Percentiles rank a stretch among this genome's conserved stretches.
phyloP scores from a whole-genome alignment of 176 grass and related monocot species.

The Lolium perenne region DNA sequence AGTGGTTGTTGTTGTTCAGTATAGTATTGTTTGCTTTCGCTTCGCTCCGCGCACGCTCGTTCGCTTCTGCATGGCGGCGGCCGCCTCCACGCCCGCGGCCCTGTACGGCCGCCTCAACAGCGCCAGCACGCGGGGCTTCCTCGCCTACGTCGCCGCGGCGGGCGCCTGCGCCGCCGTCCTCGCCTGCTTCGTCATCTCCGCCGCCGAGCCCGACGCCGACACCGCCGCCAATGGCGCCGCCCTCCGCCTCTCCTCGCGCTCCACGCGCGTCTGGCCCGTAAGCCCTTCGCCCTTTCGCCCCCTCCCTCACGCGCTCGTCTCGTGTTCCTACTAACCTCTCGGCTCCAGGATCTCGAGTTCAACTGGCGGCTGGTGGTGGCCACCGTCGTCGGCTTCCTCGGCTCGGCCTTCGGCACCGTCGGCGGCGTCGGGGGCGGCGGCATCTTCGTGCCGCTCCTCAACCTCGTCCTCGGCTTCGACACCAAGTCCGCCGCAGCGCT shows the following conservation, averaged over 20 bases:
- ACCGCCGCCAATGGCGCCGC: background rate
- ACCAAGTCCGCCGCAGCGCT: constrained; percentile 95
- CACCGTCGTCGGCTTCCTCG: constrained; percentile 84
- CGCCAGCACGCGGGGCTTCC: constrained; percentile 59
- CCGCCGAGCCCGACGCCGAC: background rate
- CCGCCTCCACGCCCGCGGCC: background rate
- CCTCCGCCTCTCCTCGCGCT: constrained; percentile 45
- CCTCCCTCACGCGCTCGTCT: background rate
- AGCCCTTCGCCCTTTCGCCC: constrained; percentile 42
- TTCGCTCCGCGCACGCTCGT: background rate
- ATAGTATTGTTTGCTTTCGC: background rate
- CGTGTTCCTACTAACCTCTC: background rate
- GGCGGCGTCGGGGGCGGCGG: constrained; percentile 95
- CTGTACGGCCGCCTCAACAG: constrained; percentile 56
- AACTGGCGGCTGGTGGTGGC: constrained; percentile 77
- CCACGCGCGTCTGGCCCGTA: constrained; percentile 78
- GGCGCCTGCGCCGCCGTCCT: constrained; percentile 49
- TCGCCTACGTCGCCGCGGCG: constrained; percentile 59
- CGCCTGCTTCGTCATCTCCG: constrained; percentile 64
- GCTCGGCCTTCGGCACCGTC: constrained; percentile 95
- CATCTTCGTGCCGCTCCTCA: constrained; percentile 95
- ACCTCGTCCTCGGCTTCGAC: constrained; percentile 96
- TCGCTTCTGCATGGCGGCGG: constrained; percentile 31
- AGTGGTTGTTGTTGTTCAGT: background rate
- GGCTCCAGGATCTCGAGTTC: constrained; percentile 63